Percentiles rank a stretch among this genome's conserved stretches.
Conservation (phyloP, 768 basidiomycete species). For the Mycena galopus region DNA sequence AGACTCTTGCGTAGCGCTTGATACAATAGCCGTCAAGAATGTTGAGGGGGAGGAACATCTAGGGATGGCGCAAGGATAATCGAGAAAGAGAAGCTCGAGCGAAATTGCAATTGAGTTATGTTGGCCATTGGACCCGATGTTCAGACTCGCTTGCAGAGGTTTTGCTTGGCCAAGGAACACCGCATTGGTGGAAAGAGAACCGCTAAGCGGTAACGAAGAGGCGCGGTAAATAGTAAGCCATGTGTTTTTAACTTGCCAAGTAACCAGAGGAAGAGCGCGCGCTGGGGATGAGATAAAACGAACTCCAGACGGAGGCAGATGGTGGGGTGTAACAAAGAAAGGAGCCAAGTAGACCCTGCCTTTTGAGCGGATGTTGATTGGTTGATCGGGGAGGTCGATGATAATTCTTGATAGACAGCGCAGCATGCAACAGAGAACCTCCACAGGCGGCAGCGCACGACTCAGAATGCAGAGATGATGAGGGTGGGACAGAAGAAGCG, state of each 20-base stretch:
- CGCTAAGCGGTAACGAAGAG: not conserved
- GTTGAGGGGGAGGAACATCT: too few species aligned
- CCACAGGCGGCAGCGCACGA: too few species aligned
- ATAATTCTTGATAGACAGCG: too few species aligned
- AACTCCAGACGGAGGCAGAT: not conserved
- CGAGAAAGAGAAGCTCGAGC: not conserved
- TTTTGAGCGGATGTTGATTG: not conserved
- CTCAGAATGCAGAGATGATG: too few species aligned
- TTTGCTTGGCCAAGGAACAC: not conserved
- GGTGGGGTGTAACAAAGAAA: not conserved
- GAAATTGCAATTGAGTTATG: too few species aligned
- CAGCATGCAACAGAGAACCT: too few species aligned
- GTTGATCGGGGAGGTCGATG: too few species aligned
- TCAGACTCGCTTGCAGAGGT: not conserved
- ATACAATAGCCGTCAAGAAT: too few species aligned
- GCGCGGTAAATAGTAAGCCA: not conserved
- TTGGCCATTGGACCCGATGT: not conserved
- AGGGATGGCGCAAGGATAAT: not conserved
- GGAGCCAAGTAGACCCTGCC: not conserved
- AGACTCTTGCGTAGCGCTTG: too few species aligned
- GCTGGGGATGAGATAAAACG: not conserved
- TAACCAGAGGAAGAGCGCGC: not conserved
- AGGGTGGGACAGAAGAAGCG: too few species aligned
- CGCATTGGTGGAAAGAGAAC: not conserved
- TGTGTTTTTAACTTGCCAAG: not conserved